Percentiles rank a stretch among this genome's conserved stretches.
Evolutionary conservation across 495 filamentous ascomycete genomes (phyloP).

Genomic region (Aspergillus funiculosus): DNA sequence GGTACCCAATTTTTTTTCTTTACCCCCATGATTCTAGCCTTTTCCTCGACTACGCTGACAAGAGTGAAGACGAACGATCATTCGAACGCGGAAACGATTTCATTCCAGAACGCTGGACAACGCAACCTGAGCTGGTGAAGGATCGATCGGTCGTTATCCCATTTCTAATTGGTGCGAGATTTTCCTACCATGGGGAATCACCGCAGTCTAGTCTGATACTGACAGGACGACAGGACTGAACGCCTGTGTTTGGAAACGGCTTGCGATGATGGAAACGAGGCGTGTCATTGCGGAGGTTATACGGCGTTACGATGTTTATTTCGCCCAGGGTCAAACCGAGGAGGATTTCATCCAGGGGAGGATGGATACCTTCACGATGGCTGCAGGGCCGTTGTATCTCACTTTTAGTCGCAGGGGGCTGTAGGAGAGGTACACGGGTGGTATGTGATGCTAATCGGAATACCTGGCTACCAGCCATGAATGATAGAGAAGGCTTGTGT

Average conservation of each 20-base stretch:
- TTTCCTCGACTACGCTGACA: too few relatives aligned
- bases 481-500: too few relatives aligned
- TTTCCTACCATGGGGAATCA: too few relatives aligned
- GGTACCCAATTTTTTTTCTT: conserved; percentile 8
- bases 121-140: conserved; percentile 29
- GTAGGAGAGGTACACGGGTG: too few relatives aligned
- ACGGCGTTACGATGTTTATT: conserved; percentile 23
- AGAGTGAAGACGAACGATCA: conserved; percentile 22
- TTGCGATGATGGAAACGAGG: conserved; percentile 47
- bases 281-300: conserved; percentile 31
- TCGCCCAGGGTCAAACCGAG: conserved; percentile 2
- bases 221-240: conserved; percentile 27
- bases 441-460: too few relatives aligned
- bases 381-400: too few relatives aligned
- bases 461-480: too few relatives aligned
- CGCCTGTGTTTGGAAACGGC: conserved; percentile 46
- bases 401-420: too few relatives aligned
- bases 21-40: not conserved
- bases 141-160: conserved; percentile 29
- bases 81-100: conserved; percentile 36
- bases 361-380: too few relatives aligned
- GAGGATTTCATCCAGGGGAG: not conserved
- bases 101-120: conserved; percentile 40
- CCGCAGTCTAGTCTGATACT: too few relatives aligned
- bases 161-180: conserved; percentile 23